phyloP scores from a whole-genome alignment of 1,284 basidiomycete species.

The Cystobasidium pallidum region DNA sequence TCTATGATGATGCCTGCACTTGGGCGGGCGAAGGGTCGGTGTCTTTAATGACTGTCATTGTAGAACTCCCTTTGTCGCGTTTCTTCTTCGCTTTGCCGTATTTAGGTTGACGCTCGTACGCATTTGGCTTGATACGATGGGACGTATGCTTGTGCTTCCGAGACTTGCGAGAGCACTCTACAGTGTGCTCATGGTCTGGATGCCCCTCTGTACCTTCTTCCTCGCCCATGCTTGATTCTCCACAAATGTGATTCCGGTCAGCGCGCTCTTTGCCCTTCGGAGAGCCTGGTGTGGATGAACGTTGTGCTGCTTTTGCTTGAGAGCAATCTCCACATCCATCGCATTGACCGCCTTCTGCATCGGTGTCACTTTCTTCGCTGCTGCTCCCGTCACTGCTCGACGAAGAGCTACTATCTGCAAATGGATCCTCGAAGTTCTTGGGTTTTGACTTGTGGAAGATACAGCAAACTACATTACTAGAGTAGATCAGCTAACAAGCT shows the following conservation, averaged over 20 bases:
- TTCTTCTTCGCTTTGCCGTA: constrained; percentile 38
- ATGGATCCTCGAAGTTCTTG: constrained; percentile 44
- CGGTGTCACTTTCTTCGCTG: neutral
- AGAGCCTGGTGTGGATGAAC: neutral
- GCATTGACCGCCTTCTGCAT: neutral
- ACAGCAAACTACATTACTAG: constrained; percentile 29
- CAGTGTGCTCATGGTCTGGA: neutral
- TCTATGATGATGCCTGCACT: neutral
- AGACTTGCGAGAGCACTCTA: neutral
- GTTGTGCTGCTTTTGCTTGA: neutral
- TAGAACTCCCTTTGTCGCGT: constrained; percentile 12
- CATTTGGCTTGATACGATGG: constrained; percentile 15
- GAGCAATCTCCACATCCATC: neutral
- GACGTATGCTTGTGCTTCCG: constrained; percentile 23
- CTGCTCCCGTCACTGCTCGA: constrained; percentile 15
- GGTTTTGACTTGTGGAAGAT: constrained; percentile 41
- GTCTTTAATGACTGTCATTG: constrained; percentile 13
- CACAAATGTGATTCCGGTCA: neutral
- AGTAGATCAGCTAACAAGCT: neutral
- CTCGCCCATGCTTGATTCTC: neutral
- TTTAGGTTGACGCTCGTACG: constrained; percentile 31
- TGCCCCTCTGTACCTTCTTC: neutral
- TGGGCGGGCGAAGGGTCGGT: neutral
- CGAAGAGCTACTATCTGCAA: constrained; percentile 30
- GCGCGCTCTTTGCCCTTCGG: constrained; percentile 3